Base-by-base conservation (phyloP, 257 asterid genomes). In the Petrea volubilis region DNA sequence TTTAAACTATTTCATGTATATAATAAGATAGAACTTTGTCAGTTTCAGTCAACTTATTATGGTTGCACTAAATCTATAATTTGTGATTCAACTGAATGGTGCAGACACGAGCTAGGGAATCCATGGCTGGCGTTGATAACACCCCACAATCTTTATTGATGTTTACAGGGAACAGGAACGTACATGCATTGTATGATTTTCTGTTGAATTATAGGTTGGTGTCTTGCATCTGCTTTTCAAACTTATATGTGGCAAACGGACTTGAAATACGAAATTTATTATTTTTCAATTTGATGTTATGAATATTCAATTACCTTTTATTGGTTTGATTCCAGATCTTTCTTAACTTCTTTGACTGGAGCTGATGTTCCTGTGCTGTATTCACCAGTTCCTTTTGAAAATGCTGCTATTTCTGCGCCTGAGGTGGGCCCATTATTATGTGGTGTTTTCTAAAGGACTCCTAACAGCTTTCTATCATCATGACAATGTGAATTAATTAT, bases 341-440 rank as follows among this genome's bases (percentile, higher is more conserved):
- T 82, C 65, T 74, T 84, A 64, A 60, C 84, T 40, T 84, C 98
- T 73, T 73, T 92, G 78, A 80, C 88, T 79, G 97, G 87, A 36
- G 85, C 71, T 75, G 99, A 95, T 83, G 98, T 95, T 71, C 99
- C 99, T 2, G 67, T 85, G 77, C 84, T 95, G 62, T 89, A 84
- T 84, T 90, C 99, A 47, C 94, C 98, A 21, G 81, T 87, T 74
- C 93, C 93, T 25, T 95, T 92, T 71, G 83, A 84, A 62, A 90
- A 95, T 77, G 96, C 97, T 53, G 82, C 99, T 70, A 81, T 84
- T 56, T 81, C 91, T 70, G 81, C 92, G 46, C 99, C 99, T 50
- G 92, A 92, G 99, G 99, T 92, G 60, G 59, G 93, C 13, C 60
- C 47, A 29, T 24, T 34, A 62, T 24, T 60, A 15, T 77, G 59